These are phyloP conservation scores for Rhizopogon roseolus DNA, from an alignment of 768 basidiomycete species.

Conservation along the genomic window DNA sequence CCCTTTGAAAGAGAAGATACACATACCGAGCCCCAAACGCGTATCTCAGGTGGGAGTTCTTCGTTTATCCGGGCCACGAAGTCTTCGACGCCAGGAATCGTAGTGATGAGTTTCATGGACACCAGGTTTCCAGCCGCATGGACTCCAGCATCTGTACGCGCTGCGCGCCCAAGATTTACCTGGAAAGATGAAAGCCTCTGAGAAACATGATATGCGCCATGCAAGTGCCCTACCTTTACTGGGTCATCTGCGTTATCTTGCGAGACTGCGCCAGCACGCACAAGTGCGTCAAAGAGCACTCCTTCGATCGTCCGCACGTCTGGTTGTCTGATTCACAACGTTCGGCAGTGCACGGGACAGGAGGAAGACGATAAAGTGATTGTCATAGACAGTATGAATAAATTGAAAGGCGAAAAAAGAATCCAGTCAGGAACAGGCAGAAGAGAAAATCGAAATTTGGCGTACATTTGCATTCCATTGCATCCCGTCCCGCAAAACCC, in stretches of 20 bases:
- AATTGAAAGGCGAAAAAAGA: neutral
- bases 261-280: slow-evolving; percentile 90
- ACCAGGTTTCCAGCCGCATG: slow-evolving; percentile 96
- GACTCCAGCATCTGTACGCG: slow-evolving; percentile 95
- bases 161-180: slow-evolving; percentile 84
- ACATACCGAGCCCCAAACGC: slow-evolving; percentile 87
- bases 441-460: slow-evolving; percentile 8
- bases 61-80: slow-evolving; percentile 74
- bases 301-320: slow-evolving; percentile 84
- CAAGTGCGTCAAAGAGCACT: slow-evolving; percentile 80
- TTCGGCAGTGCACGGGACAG: neutral
- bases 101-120: slow-evolving; percentile 83
- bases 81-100: slow-evolving; percentile 66
- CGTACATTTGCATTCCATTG: slow-evolving; percentile 96
- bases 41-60: slow-evolving; percentile 85
- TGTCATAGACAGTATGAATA: neutral
- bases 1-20: neutral
- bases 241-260: slow-evolving; percentile 91
- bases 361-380: neutral
- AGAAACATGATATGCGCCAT: neutral
- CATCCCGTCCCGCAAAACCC: slow-evolving; percentile 93
- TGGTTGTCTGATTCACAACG: slow-evolving; percentile 51
- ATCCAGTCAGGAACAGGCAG: neutral
- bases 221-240: slow-evolving; percentile 54
- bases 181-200: slow-evolving; percentile 22